These are phyloP conservation scores for Leccinum rimulosum DNA, from an alignment of 768 basidiomycete genomes.

Conservation along the genomic window DNA sequence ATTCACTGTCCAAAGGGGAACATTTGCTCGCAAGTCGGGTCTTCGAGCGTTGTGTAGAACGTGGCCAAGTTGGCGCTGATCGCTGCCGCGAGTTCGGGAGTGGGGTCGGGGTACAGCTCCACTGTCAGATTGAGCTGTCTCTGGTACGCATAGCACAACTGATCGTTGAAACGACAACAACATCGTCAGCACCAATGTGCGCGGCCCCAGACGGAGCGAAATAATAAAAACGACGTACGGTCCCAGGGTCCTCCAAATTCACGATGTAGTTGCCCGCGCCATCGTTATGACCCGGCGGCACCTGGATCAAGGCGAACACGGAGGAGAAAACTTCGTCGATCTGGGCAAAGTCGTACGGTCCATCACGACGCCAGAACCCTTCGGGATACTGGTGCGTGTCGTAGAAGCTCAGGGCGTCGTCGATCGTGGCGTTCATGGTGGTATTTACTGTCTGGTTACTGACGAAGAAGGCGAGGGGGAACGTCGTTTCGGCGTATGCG, in stretches of 20 bases:
- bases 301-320: background rate
- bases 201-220: background rate
- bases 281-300: constrained; percentile 18
- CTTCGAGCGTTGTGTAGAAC: constrained; percentile 9
- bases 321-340: background rate
- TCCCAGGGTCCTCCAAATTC: constrained; percentile 10
- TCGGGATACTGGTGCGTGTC: constrained; percentile 17
- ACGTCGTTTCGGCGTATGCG: constrained; percentile 22
- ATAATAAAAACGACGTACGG: constrained; percentile 6
- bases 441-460: constrained; percentile 21
- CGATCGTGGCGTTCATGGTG: constrained; percentile 15
- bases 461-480: constrained; percentile 26
- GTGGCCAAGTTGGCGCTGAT: constrained; percentile 23
- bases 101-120: constrained; percentile 22
- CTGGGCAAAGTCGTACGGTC: constrained; percentile 6
- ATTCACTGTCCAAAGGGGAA: constrained; percentile 17
- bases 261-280: constrained; percentile 17
- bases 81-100: constrained; percentile 16
- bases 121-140: constrained; percentile 20
- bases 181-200: constrained; percentile 1
- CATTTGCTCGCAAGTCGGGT: constrained; percentile 13
- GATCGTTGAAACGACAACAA: background rate
- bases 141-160: constrained; percentile 22
- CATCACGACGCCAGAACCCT: constrained; percentile 20
- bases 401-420: constrained; percentile 21